A percentile compares a stretch with the other conserved stretches of the same genome.
Conservation (phyloP, 2,329 filamentous ascomycete genomes). For the Thelonectria blattea region DNA sequence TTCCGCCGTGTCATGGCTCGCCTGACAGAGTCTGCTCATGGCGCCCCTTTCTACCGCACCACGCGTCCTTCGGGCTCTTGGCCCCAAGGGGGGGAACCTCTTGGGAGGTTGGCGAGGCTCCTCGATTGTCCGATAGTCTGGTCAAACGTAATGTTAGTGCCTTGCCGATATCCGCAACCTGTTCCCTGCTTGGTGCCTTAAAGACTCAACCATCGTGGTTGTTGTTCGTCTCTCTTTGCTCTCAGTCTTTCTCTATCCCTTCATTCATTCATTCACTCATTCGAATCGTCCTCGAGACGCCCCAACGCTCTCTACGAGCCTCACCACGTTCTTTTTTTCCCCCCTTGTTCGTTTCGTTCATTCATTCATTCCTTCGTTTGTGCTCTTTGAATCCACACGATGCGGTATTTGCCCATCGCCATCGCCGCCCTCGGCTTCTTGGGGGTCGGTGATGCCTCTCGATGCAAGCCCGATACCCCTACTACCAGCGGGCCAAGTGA, state of each 20-base stretch:
- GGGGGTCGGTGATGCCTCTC: neutral
- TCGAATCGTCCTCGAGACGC: neutral
- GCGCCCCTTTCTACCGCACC: neutral
- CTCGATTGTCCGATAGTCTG: neutral
- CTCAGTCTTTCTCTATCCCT: neutral
- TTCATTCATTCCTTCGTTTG: conserved; percentile 1
- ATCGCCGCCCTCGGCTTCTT: conserved; percentile 13
- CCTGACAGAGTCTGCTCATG: neutral
- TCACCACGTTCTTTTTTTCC: neutral
- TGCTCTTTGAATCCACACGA: conserved; percentile 3
- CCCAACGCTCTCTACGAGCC: conserved; percentile 8
- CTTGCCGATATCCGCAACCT: neutral
- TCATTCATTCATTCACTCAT: conserved; percentile 8
- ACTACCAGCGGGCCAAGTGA: neutral
- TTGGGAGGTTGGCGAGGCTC: neutral
- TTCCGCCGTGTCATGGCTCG: neutral
- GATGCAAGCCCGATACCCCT: neutral
- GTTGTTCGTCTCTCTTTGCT: neutral
- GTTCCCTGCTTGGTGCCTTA: neutral
- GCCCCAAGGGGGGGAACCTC: neutral
- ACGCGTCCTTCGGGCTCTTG: neutral
- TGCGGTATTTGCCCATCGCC: conserved; percentile 13
- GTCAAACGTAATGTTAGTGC: neutral
- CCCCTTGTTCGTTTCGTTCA: neutral
- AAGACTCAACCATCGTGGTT: neutral